phyloP scores from a whole-genome alignment of 352 stramenopile genomes.

The Globisporangium iwayamae region DNA sequence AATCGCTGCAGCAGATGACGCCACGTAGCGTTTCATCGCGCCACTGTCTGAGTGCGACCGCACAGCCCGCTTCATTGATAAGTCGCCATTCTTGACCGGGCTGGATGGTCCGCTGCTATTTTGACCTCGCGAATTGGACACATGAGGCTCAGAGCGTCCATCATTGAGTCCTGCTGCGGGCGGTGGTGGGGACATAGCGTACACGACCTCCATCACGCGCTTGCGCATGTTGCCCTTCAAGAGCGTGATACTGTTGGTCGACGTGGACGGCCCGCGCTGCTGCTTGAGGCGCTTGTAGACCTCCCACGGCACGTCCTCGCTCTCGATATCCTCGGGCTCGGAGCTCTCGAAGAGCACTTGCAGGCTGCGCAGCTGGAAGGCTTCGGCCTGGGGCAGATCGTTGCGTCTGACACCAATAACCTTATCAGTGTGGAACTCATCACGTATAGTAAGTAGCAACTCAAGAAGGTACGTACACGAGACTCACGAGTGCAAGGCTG shows the following conservation, averaged over 20 bases:
- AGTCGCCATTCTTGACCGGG: constrained; percentile 5
- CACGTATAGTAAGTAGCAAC: not conserved
- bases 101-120: constrained; percentile 3
- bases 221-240: constrained; percentile 65
- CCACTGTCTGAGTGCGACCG: constrained; percentile 49
- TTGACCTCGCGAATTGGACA: not conserved
- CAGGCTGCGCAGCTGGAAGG: constrained; percentile 56
- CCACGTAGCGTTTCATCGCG: constrained; percentile 23
- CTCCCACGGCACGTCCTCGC: constrained; percentile 74
- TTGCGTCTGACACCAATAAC: constrained; percentile 22
- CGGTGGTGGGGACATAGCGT: constrained; percentile 5
- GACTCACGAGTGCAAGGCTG: constrained; percentile 57
- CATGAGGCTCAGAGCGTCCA: not conserved
- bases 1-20: not conserved
- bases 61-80: constrained; percentile 18
- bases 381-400: constrained; percentile 34
- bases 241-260: constrained; percentile 56
- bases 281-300: constrained; percentile 75
- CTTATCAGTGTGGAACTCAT: too few species aligned
- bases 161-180: not conserved
- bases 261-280: constrained; percentile 56
- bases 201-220: constrained; percentile 35
- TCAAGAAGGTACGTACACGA: constrained; percentile 26
- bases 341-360: constrained; percentile 42
- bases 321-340: constrained; percentile 68